These are phyloP conservation scores for Chlamydomonas incerta DNA, from an alignment of 139 green algal species.

Conservation along the genomic window DNA sequence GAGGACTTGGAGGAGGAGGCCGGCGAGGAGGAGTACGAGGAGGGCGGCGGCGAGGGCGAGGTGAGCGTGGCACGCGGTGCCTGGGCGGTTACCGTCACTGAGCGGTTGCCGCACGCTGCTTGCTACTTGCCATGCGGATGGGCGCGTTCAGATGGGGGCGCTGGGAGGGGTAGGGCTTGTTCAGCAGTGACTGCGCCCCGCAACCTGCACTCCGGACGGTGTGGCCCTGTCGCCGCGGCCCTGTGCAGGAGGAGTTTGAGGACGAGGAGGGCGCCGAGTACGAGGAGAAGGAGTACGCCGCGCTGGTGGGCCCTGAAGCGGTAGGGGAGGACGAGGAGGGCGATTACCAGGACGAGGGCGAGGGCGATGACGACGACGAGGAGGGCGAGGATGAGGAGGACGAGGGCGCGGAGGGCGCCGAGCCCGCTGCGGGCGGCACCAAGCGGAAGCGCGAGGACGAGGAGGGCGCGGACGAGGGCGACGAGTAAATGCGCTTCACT, in stretches of 20 bases:
- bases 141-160: no score
- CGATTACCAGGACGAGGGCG: slow-evolving; percentile 35
- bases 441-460: slow-evolving; percentile 42
- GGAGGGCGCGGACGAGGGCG: slow-evolving; percentile 13
- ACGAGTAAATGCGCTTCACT: neutral
- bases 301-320: slow-evolving; percentile 22
- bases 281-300: slow-evolving; percentile 44
- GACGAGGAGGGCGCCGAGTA: slow-evolving; percentile 44
- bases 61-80: neutral
- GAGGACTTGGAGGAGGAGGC: slow-evolving; percentile 34
- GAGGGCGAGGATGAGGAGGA: slow-evolving; percentile 16
- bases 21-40: slow-evolving; percentile 32
- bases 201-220: no score
- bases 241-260: slow-evolving; percentile 31
- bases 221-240: no score
- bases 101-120: no score
- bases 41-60: slow-evolving; percentile 32
- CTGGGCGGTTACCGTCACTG: no score
- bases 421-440: neutral
- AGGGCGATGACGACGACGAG: slow-evolving; percentile 30
- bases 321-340: slow-evolving; percentile 45
- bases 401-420: neutral
- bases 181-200: no score
- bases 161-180: no score
- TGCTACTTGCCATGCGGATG: no score